Base-by-base conservation (phyloP, 306 rosid genomes). In the Acmispon strigosus region DNA sequence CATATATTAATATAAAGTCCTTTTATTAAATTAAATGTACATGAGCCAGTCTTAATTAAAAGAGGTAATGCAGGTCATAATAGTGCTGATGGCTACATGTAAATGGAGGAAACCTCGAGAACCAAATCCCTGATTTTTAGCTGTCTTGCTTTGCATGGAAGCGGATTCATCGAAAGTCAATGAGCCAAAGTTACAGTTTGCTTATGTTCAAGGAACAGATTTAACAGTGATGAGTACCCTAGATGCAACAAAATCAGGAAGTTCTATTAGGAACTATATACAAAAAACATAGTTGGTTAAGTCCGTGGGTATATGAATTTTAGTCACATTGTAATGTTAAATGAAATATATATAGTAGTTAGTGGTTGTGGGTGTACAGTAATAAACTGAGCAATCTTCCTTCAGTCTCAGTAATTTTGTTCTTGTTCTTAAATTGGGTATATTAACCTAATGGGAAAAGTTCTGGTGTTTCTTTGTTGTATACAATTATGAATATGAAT, bases 51-150 rank as follows among this genome's bases (percentile, higher is more conserved):
- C 74, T 73, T 78, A 54, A 90, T 77, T 73, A 66, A 69, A 82
- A 83, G 59, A 84, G 81, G 82, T 60, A 86, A 66, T 87, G 97
- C 99, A 89, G 99, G 96, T 83, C 89, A 94, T 55, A 79, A 76
- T 70, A 78, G 81, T 78, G 64, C 61, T 13, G 87, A 87, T 48
- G 74, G 83, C 37, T 75, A 76, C 74, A 44, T 64, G 58, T 91
- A 82, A 76, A 71, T 22, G 77, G 77, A 63, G 64, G 64, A 63
- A 53, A 64, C 47, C 27, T 64, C 48, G 17, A 65, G 53, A 75
- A 64, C 10, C 61, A 76, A 10, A 59, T 73, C 62, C 45, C 12
- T 15, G 16, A 47, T 14, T 29, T 24, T 59, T 59, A n/a, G n/a
- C 19, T 70, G 42, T 70, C 69, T 18, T 50, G 56, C 63, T 45